Evolutionary conservation across 2,329 filamentous ascomycete species (phyloP), one percentile per base, ranked within the genome.

Genomic region (Chalaropsis thielavioides): DNA sequence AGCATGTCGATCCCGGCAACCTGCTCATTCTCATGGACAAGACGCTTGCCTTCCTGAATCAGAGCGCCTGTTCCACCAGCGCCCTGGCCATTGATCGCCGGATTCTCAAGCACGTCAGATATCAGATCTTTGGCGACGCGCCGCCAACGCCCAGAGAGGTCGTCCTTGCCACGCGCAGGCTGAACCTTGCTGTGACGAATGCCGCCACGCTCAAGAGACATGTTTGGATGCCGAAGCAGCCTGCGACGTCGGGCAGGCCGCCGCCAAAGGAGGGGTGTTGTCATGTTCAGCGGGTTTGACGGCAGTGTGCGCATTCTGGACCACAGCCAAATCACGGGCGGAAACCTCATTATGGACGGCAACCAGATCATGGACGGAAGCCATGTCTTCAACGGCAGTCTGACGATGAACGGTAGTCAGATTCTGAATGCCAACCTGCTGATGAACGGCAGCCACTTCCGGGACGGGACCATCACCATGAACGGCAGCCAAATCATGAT

Each of bases 41-140:
- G 68, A 97, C 92, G 0, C 90, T 96, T 68, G 74, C 75, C 1
- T 92, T 96, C 72, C 80, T 97, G 62, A 76, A 81, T 58, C 79
- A 87, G 66, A 85, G 89, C 38, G 80, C 84, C 40, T 82, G 86
- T 7, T 87, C 88, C 27, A 89, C 89, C 0, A 90, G 90, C 60
- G 87, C 89, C 7, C 81, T 96, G 6, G 75, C 77, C 60, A 83
- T 83, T 59, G 91, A 96, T 73, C 83, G 87, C 72, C 81, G 82
- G 62, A 94, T 96, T 66, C 79, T 96, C 15, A 76, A 81, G 67
- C 79, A 78, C 6, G 71, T 84, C 3, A 75, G 81, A 61, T 72
- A 75, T n/a, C 75, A 78, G 40, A 73, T 83, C n/a, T 77, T 76
- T 61, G 8, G 49, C 3, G 15, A 43, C 10, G n/a, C 13, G n/a